Percentiles rank a stretch among this genome's conserved stretches.
These are phyloP conservation scores for Talaromyces borbonicus DNA, from an alignment of 495 filamentous ascomycete species.

Conservation along the genomic window DNA sequence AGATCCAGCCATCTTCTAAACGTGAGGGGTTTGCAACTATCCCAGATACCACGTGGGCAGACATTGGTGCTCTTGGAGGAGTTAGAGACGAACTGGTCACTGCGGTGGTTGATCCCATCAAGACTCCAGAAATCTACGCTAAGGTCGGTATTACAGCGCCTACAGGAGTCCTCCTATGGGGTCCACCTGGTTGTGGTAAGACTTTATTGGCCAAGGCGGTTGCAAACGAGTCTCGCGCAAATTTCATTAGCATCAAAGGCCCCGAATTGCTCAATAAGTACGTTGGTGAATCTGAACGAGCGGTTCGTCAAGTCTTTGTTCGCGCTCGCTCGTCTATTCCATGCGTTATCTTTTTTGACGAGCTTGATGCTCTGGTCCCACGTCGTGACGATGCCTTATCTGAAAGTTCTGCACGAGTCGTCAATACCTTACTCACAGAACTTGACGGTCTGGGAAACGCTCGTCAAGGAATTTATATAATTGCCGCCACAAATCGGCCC, in stretches of 20 bases:
- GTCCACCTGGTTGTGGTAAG: slow-evolving; percentile 93
- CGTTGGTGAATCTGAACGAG: slow-evolving; percentile 88
- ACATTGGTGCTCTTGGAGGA: slow-evolving; percentile 76
- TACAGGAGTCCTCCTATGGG: slow-evolving; percentile 90
- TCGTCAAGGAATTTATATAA: slow-evolving; percentile 82
- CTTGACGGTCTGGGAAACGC: slow-evolving; percentile 72
- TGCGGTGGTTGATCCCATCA: slow-evolving; percentile 90
- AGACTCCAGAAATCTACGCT: slow-evolving; percentile 67
- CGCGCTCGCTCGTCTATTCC: slow-evolving; percentile 79
- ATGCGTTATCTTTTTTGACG: slow-evolving; percentile 97
- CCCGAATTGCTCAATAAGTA: slow-evolving; percentile 93
- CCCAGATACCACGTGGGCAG: slow-evolving; percentile 90
- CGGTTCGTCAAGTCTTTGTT: slow-evolving; percentile 85
- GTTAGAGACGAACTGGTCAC: slow-evolving; percentile 76
- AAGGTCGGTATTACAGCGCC: slow-evolving; percentile 79
- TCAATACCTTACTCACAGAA: slow-evolving; percentile 95
- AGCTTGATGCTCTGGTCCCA: slow-evolving; percentile 87
- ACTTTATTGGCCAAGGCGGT: slow-evolving; percentile 94
- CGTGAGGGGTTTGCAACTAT: slow-evolving; percentile 96
- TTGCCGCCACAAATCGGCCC: slow-evolving; percentile 89
- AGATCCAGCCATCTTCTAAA: slow-evolving; percentile 86
- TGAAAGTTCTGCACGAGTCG: slow-evolving; percentile 78
- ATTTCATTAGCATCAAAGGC: slow-evolving; percentile 97
- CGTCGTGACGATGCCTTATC: slow-evolving; percentile 70
- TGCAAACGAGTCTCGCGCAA: slow-evolving; percentile 88